Base-by-base conservation (phyloP, 225 moss, liverwort and hornwort genomes). In the Takakia lepidozioides region DNA sequence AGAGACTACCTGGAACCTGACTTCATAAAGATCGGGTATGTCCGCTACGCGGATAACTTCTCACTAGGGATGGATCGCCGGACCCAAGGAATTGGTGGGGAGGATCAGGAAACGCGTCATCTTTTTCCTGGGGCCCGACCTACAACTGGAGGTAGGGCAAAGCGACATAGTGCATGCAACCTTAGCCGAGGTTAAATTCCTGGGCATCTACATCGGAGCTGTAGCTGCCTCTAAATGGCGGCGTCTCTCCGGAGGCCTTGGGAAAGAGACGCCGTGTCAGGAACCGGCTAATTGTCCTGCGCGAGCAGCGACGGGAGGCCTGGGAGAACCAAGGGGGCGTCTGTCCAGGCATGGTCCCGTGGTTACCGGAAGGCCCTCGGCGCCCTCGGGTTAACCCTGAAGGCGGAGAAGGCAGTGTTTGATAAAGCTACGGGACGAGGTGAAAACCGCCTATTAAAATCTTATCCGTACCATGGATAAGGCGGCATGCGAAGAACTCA, bases 191-290 rank as follows among this genome's bases (percentile, higher is more conserved):
- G 66, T 79, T 19, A 66, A 74, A 13, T 74, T 79, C 38, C 42
- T 74, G 53, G 79, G 73, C 51, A 59, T 79, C 6, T 70, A 66
- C 49, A 19, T 79, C 13, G 73, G 73, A 23, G 48, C 66, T 24
- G 69, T 74, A 25, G 69, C 66, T 49, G 60, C 66, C 10, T 38
- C 73, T 9, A 79, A 70, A 66, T 43, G 65, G 45, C 66, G 63
- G 29, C 78, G 73, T 15, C 78, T 60, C 59, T 7, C 54, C 26
- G 27, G 70, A 79, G 60, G 78, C 63, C 4, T 53, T 79, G 44
- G 78, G 73, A 60, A 79, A 79, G 69, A 66, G 78, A 7, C 73
- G 78, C 14, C 69, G 73, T 23, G 78, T 79, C 2, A 63, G 73
- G 14, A n/a, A n/a, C n/a, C n/a, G 78, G 14, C 13, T 79, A 57